phyloP scores from a whole-genome alignment of 1,284 basidiomycete genomes.

The Rhizopogon hawkerae region DNA sequence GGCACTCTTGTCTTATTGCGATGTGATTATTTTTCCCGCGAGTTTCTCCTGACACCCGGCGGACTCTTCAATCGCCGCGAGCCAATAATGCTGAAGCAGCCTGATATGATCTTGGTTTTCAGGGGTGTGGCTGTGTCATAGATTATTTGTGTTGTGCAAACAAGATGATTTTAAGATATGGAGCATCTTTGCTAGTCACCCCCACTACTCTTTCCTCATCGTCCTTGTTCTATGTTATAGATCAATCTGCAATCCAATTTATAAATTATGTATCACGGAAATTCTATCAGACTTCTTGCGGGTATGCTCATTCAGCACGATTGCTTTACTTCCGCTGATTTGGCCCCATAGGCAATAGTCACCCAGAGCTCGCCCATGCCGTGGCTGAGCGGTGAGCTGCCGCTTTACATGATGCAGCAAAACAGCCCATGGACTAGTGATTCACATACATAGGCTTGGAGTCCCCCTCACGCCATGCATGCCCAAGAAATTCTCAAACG shows the following conservation, averaged over 20 bases:
- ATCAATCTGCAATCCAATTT: slow-evolving; percentile 10
- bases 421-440: slow-evolving; percentile 39
- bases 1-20: too few species aligned
- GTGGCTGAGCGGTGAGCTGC: slow-evolving; percentile 91
- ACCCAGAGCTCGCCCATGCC: slow-evolving; percentile 90
- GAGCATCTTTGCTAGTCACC: neutral
- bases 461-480: slow-evolving; percentile 85
- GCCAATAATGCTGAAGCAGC: too few species aligned
- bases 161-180: slow-evolving; percentile 5
- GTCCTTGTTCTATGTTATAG: slow-evolving; percentile 24
- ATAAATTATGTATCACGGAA: slow-evolving; percentile 73
- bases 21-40: too few species aligned
- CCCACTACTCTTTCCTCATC: slow-evolving; percentile 5
- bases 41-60: too few species aligned
- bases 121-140: slow-evolving; percentile 7
- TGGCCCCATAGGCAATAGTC: slow-evolving; percentile 77
- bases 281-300: slow-evolving; percentile 87
- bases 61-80: too few species aligned
- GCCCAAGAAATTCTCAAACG: slow-evolving; percentile 94
- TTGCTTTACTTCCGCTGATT: slow-evolving; percentile 15
- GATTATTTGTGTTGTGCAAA: slow-evolving; percentile 16
- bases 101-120: too few species aligned
- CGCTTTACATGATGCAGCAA: slow-evolving; percentile 34
- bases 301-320: slow-evolving; percentile 44
- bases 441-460: slow-evolving; percentile 60